Percentiles rank a stretch among this genome's conserved stretches.
Evolutionary conservation across 2,329 filamentous ascomycete species (phyloP).

Genomic region (Leptographium flavum): DNA sequence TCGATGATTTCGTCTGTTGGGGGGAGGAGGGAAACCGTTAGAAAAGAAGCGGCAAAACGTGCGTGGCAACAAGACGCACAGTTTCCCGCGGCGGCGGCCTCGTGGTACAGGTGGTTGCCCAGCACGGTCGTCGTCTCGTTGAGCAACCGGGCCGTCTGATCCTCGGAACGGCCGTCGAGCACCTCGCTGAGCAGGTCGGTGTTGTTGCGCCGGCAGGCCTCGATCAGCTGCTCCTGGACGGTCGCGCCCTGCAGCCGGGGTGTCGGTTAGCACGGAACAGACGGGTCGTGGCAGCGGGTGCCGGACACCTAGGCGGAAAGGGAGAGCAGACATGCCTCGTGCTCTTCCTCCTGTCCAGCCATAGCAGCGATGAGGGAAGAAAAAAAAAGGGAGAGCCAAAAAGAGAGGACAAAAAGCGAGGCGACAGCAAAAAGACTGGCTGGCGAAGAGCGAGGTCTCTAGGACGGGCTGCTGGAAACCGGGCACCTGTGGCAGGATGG

Average conservation of each 20-base stretch:
- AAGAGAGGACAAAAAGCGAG: neutral
- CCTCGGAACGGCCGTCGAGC: constrained; percentile 45
- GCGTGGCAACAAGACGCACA: constrained; percentile 39
- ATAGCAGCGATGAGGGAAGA: neutral
- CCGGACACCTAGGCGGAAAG: neutral
- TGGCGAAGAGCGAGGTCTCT: too few relatives aligned
- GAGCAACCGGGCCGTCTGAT: constrained; percentile 60
- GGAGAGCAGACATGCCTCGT: neutral
- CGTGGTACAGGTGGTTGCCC: constrained; percentile 79
- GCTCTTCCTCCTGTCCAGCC: neutral
- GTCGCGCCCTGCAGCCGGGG: constrained; percentile 55
- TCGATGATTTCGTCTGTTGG: constrained; percentile 65
- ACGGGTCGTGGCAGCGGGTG: neutral
- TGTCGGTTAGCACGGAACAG: neutral
- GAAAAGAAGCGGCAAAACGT: neutral
- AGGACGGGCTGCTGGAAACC: too few relatives aligned
- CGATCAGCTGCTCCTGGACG: constrained; percentile 71
- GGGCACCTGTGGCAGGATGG: too few relatives aligned
- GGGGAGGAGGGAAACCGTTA: neutral
- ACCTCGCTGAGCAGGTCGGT: constrained; percentile 68
- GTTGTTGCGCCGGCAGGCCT: constrained; percentile 89
- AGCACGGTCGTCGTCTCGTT: constrained; percentile 76
- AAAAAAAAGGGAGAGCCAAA: neutral
- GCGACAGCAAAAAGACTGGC: too few relatives aligned
- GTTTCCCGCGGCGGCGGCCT: constrained; percentile 74